A percentile compares a stretch with the other conserved stretches of the same genome.
These are phyloP conservation scores for Cystobasidium tubakii DNA, from an alignment of 768 basidiomycete species.

Conservation along the genomic window DNA sequence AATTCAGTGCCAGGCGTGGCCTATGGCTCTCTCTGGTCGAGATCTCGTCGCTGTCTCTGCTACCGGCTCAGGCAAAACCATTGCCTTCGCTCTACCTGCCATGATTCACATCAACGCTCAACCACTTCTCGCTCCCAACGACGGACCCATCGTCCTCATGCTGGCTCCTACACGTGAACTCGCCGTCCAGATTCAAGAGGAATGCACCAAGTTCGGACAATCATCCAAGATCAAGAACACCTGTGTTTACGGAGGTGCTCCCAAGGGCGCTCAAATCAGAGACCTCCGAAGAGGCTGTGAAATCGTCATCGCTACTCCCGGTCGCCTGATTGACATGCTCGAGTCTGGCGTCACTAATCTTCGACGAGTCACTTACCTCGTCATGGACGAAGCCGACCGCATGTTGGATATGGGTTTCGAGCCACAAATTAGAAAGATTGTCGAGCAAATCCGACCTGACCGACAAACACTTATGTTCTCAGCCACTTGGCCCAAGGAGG, in stretches of 20 bases:
- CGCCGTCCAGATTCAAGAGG: slow-evolving; percentile 97
- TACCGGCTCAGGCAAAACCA: slow-evolving; percentile 98
- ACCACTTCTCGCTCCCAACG: slow-evolving; percentile 83
- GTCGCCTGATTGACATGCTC: slow-evolving; percentile 97
- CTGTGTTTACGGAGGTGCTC: slow-evolving; percentile 96
- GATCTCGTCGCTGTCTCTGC: slow-evolving; percentile 96
- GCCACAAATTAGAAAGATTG: slow-evolving; percentile 97
- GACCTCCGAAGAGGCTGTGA: slow-evolving; percentile 96
- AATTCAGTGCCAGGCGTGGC: slow-evolving; percentile 99
- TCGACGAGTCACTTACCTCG: slow-evolving; percentile 89
- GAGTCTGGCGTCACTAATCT: slow-evolving; percentile 94
- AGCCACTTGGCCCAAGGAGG: slow-evolving; percentile 99
- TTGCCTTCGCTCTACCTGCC: slow-evolving; percentile 93
- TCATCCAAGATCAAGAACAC: slow-evolving; percentile 92
- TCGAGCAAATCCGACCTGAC: slow-evolving; percentile 89
- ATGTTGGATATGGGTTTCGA: slow-evolving; percentile 99
- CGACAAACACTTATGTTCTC: slow-evolving; percentile 98
- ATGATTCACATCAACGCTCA: slow-evolving; percentile 99
- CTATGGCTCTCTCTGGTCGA: slow-evolving; percentile 90
- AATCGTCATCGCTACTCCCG: slow-evolving; percentile 99
- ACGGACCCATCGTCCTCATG: slow-evolving; percentile 94
- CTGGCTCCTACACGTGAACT: slow-evolving; percentile 97
- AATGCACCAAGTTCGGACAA: slow-evolving; percentile 93
- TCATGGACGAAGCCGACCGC: slow-evolving; percentile 99
- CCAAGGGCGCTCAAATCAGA: slow-evolving; percentile 96